Evolutionary conservation across 2,329 filamentous ascomycete genomes (phyloP), one percentile per base, ranked within the genome.

Genomic region (Pestalotiopsis sp.): DNA sequence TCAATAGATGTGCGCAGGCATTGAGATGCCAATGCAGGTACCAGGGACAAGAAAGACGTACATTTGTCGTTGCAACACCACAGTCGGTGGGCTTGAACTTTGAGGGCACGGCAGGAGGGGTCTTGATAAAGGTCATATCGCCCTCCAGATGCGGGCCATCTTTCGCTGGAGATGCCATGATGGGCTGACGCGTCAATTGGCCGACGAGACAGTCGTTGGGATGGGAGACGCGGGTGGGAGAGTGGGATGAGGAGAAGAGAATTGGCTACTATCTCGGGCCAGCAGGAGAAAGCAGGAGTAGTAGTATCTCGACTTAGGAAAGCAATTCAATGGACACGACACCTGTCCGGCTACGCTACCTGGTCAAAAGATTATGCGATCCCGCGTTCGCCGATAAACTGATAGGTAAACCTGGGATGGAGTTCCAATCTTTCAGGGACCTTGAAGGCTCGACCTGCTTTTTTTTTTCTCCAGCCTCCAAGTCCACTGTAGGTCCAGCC

Each of bases 1-100:
- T 31, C 11, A 38, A 13, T 60, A 38, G 38, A n/a, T 63, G 60
- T 14, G 14, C n/a, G 38, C 38, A 6, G 20, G 12, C 31, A 38
- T 45, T 20, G 60, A 63, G 31, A 23, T 17, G 57, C 2, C 17
- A 60, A 39, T 38, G 60, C 23, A 59, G 14, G 31, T 39, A 14
- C 11, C n/a, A 36, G 20, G 4, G 3, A 31, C 9, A 36, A 13
- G 13, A 27, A 23, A 39, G 13, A 88, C 89, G 75, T 64, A 83
- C 82, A 74, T 77, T 77, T 68, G 82, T 84, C 66, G 77, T 79
- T 69, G 77, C 77, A 71, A 84, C 81, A 70, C 82, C 82, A 72
- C 80, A 82, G 75, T 93, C 90, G 73, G 87, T 87, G 63, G 88
- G 91, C 69, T 92, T 91, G 77, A 91, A 93, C 74, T 91, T 90